phyloP scores from a whole-genome alignment of 2,329 filamentous ascomycete genomes.

The Beauveria asiatica region DNA sequence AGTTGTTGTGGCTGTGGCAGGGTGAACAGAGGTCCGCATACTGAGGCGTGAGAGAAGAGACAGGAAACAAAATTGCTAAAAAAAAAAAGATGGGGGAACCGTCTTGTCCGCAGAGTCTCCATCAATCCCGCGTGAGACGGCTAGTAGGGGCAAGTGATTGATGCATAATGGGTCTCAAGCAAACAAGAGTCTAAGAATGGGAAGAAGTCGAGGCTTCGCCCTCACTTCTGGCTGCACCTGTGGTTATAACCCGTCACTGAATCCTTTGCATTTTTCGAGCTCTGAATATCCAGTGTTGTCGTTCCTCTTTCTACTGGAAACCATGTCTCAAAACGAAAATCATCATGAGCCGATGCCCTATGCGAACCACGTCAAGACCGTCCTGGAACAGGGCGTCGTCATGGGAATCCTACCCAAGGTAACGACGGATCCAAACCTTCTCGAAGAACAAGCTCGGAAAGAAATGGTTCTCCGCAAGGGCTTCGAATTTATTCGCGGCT shows the following conservation, averaged over 20 bases:
- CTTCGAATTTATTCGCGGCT: conserved; percentile 55
- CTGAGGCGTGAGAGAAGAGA: no score
- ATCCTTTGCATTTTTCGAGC: neutral
- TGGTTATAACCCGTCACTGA: neutral
- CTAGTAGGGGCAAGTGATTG: no score
- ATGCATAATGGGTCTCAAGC: no score
- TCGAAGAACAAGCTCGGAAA: conserved; percentile 46
- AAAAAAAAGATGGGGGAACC: no score
- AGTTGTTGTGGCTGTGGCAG: no score
- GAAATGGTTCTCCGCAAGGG: conserved; percentile 34
- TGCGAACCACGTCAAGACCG: conserved; percentile 35
- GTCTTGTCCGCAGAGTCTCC: no score
- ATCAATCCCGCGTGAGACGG: no score
- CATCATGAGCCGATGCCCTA: conserved; percentile 23
- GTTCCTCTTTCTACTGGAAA: neutral
- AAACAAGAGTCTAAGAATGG: no score
- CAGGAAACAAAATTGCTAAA: no score
- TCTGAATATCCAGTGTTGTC: neutral
- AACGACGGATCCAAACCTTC: conserved; percentile 49
- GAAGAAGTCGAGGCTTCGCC: no score
- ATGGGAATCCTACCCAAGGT: conserved; percentile 38
- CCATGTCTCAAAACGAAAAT: conserved; percentile 15
- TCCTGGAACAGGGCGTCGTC: conserved; percentile 45
- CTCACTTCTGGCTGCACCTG: no score
- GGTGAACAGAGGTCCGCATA: no score